Evolutionary conservation across 768 basidiomycete species (phyloP).

Genomic region (Boletus speciosus): DNA sequence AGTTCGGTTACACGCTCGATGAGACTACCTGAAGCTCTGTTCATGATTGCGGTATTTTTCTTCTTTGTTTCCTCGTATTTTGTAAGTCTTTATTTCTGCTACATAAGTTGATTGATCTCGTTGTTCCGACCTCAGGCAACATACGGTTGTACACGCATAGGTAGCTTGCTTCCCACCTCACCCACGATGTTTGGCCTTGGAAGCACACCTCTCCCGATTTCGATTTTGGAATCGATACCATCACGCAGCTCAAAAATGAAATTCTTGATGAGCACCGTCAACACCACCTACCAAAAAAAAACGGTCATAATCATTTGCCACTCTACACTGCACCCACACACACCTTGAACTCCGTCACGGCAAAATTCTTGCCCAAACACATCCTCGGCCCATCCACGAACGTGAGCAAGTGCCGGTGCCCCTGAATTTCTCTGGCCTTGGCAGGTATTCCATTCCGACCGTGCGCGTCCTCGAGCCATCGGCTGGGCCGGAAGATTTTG

Average conservation of each 20-base stretch:
- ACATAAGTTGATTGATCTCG: too few relatives aligned
- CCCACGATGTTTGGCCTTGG: constrained; percentile 12
- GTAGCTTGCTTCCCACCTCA: constrained; percentile 24
- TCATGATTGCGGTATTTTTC: too few relatives aligned
- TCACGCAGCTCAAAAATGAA: constrained; percentile 37
- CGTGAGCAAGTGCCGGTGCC: constrained; percentile 47
- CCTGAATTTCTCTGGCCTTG: constrained; percentile 40
- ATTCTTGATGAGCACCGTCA: constrained; percentile 40
- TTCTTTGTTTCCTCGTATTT: too few relatives aligned
- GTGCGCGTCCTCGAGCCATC: constrained; percentile 47
- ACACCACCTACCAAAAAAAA: constrained; percentile 27
- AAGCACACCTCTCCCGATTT: constrained; percentile 7
- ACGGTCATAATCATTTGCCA: not conserved
- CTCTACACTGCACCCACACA: not conserved
- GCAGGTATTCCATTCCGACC: constrained; percentile 17
- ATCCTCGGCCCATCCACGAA: constrained; percentile 48
- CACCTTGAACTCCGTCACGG: constrained; percentile 36
- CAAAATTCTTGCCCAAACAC: constrained; percentile 49
- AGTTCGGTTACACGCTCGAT: too few relatives aligned
- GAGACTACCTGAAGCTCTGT: too few relatives aligned
- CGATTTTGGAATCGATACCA: constrained; percentile 30
- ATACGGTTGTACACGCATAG: constrained; percentile 20
- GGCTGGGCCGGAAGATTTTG: constrained; percentile 54
- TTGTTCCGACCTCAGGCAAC: not conserved
- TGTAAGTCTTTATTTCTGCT: too few relatives aligned